These are phyloP conservation scores for Poa pratensis DNA, from an alignment of 176 grass and related monocot genomes.

Conservation along the genomic window DNA sequence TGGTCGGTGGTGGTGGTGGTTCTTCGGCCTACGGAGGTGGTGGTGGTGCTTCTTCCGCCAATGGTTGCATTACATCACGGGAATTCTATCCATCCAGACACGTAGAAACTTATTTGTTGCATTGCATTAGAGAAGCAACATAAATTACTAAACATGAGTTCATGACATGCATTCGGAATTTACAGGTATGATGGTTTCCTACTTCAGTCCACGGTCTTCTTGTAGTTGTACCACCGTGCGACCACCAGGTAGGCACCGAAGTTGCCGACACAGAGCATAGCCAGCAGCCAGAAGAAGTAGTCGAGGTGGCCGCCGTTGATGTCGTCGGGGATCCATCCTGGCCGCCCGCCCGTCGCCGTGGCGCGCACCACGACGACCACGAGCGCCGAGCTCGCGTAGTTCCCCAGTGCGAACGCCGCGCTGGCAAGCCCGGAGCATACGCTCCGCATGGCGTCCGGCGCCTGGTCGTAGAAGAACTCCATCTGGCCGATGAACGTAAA, in stretches of 20 bases:
- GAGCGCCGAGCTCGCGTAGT: conserved; percentile 62
- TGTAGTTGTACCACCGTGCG: conserved; percentile 59
- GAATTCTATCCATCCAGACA: too few species aligned
- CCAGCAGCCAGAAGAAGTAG: conserved; percentile 71
- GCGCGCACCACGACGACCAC: conserved; percentile 42
- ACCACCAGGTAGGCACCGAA: conserved; percentile 51
- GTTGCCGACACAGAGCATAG: conserved; percentile 44
- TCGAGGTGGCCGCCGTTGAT: conserved; percentile 69
- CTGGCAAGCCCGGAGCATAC: conserved; percentile 55
- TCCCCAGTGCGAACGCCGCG: conserved; percentile 56
- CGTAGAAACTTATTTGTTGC: neutral
- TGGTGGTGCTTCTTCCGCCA: too few species aligned
- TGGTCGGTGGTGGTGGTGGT: too few species aligned
- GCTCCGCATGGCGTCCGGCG: conserved; percentile 75
- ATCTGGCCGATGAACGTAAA: conserved; percentile 75
- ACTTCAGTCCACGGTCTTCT: conserved; percentile 27
- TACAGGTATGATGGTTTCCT: neutral
- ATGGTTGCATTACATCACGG: too few species aligned
- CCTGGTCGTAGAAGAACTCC: conserved; percentile 87
- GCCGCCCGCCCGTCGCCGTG: conserved; percentile 37
- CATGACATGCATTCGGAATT: neutral
- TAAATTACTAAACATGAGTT: neutral
- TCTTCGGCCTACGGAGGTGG: too few species aligned
- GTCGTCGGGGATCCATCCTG: conserved; percentile 70
- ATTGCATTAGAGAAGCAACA: neutral